Evolutionary conservation across 108 stramenopile genomes (phyloP), one percentile per base, ranked within the genome.

Genomic region (Cyclostephanos tholiformis): DNA sequence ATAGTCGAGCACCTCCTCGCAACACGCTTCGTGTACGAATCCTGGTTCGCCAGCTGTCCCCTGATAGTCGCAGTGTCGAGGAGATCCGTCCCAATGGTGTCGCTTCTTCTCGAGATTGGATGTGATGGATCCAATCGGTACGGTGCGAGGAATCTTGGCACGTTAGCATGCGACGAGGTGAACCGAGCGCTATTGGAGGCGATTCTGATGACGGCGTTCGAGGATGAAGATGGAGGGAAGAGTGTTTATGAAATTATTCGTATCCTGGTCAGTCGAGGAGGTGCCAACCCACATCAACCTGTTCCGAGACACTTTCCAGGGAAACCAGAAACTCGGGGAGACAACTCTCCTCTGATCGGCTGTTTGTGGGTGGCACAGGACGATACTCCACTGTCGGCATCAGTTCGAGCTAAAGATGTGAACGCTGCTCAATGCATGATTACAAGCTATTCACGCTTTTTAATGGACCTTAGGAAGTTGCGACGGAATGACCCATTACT

Each of bases 401-500:
- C 79, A 46, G 67, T 66, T 16, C 16, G 38, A 61, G 50, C 35
- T 56, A 36, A 55, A 27, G 81, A 84, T 50, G 59, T 52, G 9
- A 30, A 62, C 17, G 52, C 67, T 26, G 36, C 84, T 0, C 52
- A 46, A 19, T 53, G 76, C 46, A 71, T 84, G 67, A 14, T 86
- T 11, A 55, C 72, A 16, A 48, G 63, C 23, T 84, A 76, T 53
- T 35, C 30, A 5, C 43, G 50, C 12, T 36, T 41, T 44, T 11
- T 72, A 32, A 12, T 27, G 19, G 52, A 41, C 20, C 12, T 19
- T 26, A 56, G 71, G 65, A 71, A 48, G 16, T 13, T 55, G 7
- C 69, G 89, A 30, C 76, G 89, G 52, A 71, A 75, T 22, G 91
- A 92, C 75, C 89, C 91, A 8, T 60, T 79, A 13, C 71, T 92